Percentiles rank a stretch among this genome's conserved stretches.
These are phyloP conservation scores for Volvox africanus DNA, from an alignment of 139 green algal species.

Conservation along the genomic window DNA sequence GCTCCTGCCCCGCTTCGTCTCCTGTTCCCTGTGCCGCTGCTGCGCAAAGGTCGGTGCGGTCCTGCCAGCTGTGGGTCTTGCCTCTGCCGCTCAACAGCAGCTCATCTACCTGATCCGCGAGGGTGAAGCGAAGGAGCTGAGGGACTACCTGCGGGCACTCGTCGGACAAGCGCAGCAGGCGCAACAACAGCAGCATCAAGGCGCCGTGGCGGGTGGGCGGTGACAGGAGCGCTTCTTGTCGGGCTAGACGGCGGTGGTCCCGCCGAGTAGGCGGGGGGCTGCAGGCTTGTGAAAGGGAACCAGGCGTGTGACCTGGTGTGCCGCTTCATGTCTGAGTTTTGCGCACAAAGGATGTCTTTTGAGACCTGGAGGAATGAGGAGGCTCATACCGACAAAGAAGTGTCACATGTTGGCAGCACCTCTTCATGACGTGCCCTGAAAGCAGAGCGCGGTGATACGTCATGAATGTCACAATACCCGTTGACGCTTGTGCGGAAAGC, in stretches of 20 bases:
- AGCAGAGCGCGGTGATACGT: too few species aligned
- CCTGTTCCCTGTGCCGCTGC: not conserved
- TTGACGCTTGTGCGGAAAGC: too few species aligned
- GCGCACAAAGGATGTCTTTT: too few species aligned
- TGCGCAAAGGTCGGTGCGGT: conserved; percentile 34
- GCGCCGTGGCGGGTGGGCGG: not conserved
- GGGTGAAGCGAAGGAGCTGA: conserved; percentile 68
- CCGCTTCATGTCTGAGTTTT: too few species aligned
- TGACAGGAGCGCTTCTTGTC: not conserved
- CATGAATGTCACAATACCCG: too few species aligned
- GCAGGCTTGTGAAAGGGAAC: too few species aligned
- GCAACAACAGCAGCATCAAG: conserved; percentile 4
- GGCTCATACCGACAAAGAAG: too few species aligned
- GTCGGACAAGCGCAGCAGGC: conserved; percentile 53
- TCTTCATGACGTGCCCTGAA: too few species aligned
- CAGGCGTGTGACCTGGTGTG: too few species aligned
- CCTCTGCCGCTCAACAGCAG: conserved; percentile 65
- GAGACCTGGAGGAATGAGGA: too few species aligned
- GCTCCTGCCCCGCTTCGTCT: not conserved
- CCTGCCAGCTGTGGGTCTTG: conserved; percentile 63
- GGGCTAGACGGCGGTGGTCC: not conserved
- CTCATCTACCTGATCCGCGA: conserved; percentile 68
- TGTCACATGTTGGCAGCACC: too few species aligned
- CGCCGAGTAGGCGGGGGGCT: not conserved
- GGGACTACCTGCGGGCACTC: conserved; percentile 70